Evolutionary conservation across 2,329 filamentous ascomycete species (phyloP).

Genomic region (Colletotrichum lini): DNA sequence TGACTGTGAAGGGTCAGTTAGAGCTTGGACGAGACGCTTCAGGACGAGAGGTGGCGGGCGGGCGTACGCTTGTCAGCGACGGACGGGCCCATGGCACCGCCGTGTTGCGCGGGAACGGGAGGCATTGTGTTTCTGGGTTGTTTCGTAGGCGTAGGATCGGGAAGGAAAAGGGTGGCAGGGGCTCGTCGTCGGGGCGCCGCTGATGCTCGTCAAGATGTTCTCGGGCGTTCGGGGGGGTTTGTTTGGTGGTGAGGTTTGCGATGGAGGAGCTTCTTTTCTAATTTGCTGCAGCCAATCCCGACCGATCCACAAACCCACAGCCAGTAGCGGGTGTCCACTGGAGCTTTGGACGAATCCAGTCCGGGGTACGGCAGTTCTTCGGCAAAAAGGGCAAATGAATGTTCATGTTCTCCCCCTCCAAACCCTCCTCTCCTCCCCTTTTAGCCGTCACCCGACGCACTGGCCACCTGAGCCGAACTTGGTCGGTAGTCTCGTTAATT

Average conservation of each 20-base stretch:
- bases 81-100: conserved; percentile 62
- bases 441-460: conserved; percentile 35
- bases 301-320: background rate
- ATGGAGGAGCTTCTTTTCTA: conserved; percentile 33
- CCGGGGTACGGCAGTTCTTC: conserved; percentile 41
- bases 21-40: background rate
- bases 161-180: too few relatives aligned
- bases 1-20: conserved; percentile 71
- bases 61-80: conserved; percentile 68
- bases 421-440: background rate
- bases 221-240: background rate
- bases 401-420: background rate
- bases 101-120: conserved; percentile 57
- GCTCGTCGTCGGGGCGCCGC: background rate
- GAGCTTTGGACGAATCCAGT: conserved; percentile 37
- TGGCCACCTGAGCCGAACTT: conserved; percentile 16
- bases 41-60: conserved; percentile 4
- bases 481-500: too few relatives aligned
- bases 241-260: conserved; percentile 11
- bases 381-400: conserved; percentile 3
- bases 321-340: conserved; percentile 2
- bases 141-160: too few relatives aligned
- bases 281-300: conserved; percentile 26
- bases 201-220: conserved; percentile 19
- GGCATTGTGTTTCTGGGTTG: conserved; percentile 51